Evolutionary conservation across 164 flowering plant species (phyloP).

Genomic region (Chloranthus sessilifolius): DNA sequence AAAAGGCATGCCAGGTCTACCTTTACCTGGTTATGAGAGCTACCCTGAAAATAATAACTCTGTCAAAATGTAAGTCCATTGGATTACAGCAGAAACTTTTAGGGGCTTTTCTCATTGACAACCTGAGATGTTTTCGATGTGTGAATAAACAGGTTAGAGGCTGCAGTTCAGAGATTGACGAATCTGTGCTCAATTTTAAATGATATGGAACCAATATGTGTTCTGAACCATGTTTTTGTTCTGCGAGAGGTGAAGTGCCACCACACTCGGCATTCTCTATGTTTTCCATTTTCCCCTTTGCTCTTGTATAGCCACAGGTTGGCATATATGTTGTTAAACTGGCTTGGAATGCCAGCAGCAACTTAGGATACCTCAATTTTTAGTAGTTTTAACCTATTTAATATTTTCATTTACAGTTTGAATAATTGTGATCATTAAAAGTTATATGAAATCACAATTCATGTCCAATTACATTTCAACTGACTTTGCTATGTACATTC

Average conservation of each 20-base stretch:
- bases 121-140: slow-evolving; percentile 8
- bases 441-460: too few relatives aligned
- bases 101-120: not conserved
- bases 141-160: slow-evolving; percentile 82
- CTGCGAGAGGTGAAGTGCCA: slow-evolving; percentile 70
- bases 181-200: slow-evolving; percentile 89
- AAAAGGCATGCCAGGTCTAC: slow-evolving; percentile 45
- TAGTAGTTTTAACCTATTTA: not conserved
- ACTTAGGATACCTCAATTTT: too few relatives aligned
- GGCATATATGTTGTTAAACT: too few relatives aligned
- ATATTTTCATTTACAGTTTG: too few relatives aligned
- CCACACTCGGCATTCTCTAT: slow-evolving; percentile 1
- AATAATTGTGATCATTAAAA: too few relatives aligned
- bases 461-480: too few relatives aligned
- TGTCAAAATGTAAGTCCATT: slow-evolving; percentile 67
- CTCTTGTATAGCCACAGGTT: too few relatives aligned
- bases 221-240: slow-evolving; percentile 95
- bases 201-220: slow-evolving; percentile 99
- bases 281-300: not conserved
- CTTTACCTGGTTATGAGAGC: slow-evolving; percentile 94
- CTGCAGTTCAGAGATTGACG: slow-evolving; percentile 97
- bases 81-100: slow-evolving; percentile 4
- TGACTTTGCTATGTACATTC: too few relatives aligned
- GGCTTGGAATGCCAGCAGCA: too few relatives aligned
- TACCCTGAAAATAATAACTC: slow-evolving; percentile 80